Evolutionary conservation across 768 basidiomycete genomes (phyloP).

Genomic region (Mycena haematopus): DNA sequence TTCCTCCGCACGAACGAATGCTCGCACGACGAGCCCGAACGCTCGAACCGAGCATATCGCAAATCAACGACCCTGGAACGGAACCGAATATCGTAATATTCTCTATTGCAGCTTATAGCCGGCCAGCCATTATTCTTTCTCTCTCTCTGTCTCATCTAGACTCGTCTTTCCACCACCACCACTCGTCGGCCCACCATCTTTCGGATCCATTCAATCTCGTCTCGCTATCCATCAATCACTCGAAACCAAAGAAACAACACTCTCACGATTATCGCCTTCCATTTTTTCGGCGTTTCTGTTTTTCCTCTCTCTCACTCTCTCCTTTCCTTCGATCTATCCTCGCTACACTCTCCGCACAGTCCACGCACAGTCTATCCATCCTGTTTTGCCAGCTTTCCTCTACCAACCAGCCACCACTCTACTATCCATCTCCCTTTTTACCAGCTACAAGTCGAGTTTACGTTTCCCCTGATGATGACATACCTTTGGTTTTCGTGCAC

Average conservation of each 20-base stretch:
- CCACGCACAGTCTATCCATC: neutral
- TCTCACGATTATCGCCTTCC: neutral
- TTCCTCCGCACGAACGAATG: no score
- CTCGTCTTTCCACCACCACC: constrained; percentile 8
- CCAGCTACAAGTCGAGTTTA: no score
- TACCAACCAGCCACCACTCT: no score
- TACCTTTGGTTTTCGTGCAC: no score
- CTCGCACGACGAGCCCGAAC: constrained; percentile 2
- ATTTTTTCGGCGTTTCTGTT: neutral
- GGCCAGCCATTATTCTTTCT: constrained; percentile 14
- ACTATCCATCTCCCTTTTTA: no score
- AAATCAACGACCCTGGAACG: constrained; percentile 6
- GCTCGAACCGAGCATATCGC: constrained; percentile 4
- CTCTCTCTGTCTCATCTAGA: no score
- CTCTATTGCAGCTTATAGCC: constrained; percentile 20
- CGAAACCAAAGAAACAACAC: constrained; percentile 12
- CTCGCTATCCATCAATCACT: constrained; percentile 21
- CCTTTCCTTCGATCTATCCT: neutral
- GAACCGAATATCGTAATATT: constrained; percentile 24
- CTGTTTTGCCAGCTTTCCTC: no score
- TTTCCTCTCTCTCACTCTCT: no score
- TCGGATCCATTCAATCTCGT: constrained; percentile 5
- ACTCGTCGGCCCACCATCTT: neutral
- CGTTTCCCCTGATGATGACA: no score
- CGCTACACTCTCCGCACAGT: neutral